Evolutionary conservation across 805 yeast genomes (phyloP).

Genomic region (Saturnispora kantuleensis): DNA sequence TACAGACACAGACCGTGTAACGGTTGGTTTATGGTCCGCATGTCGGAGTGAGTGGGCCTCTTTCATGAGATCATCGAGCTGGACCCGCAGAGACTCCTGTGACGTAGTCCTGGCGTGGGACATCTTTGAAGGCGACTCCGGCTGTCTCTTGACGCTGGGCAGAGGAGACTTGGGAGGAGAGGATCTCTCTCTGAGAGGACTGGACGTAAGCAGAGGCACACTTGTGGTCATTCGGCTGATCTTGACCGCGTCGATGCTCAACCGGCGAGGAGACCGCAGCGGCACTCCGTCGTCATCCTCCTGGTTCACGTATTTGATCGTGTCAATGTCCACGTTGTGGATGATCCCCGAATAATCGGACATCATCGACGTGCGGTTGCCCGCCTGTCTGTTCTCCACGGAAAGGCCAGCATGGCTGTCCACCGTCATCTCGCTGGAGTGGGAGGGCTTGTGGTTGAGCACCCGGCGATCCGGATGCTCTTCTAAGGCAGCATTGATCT

Average conservation of each 20-base stretch:
- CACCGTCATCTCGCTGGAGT: neutral
- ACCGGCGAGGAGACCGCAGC: slow-evolving; percentile 25
- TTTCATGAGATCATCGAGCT: slow-evolving; percentile 25
- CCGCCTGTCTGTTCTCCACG: slow-evolving; percentile 3
- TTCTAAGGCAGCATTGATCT: slow-evolving; percentile 3
- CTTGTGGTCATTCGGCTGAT: slow-evolving; percentile 6
- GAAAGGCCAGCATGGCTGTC: neutral
- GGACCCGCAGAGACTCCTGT: slow-evolving; percentile 10
- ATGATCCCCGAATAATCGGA: slow-evolving; percentile 30
- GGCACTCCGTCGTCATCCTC: slow-evolving; percentile 16
- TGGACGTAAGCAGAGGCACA: neutral
- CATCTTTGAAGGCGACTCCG: neutral
- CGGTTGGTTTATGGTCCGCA: neutral
- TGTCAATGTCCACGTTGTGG: slow-evolving; percentile 29
- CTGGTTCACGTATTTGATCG: slow-evolving; percentile 23
- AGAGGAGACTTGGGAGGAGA: slow-evolving; percentile 13
- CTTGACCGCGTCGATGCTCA: slow-evolving; percentile 8
- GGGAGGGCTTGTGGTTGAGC: neutral
- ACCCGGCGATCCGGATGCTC: neutral
- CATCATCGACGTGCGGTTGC: slow-evolving; percentile 24
- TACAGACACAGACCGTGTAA: neutral
- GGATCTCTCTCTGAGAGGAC: slow-evolving; percentile 7
- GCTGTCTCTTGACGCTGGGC: slow-evolving; percentile 1
- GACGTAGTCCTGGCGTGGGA: too few relatives aligned
- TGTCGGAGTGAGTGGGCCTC: slow-evolving; percentile 15